Base-by-base conservation (phyloP, 352 stramenopile species). In the Halophytophthora polymorphica region DNA sequence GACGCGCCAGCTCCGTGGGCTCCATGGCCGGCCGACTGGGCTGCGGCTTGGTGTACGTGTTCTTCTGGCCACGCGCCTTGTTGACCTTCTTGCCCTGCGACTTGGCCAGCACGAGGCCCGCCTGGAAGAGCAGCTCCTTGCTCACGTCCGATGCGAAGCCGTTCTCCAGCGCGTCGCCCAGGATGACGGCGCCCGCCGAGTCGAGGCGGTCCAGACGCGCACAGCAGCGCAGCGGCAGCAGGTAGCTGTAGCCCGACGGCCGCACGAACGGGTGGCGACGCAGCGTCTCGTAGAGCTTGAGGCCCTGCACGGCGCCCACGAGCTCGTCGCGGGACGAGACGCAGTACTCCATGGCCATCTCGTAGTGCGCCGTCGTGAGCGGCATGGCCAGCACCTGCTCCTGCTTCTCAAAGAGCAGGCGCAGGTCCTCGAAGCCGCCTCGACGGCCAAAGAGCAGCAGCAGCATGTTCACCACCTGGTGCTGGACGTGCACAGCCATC, bases 201-300 rank as follows among this genome's bases (percentile, higher is more conserved):
- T 88, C 73, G 3, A 90, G 59, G 22, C 66, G 59, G 21, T 75
- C 62, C 13, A 90, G 69, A 18, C 58, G 58, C 23, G 75, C 31
- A 46, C 77, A 91, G 47, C 66, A 84, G 53, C 79, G 74, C 17
- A 93, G 64, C 11, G 79, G 83, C n/a, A 85, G 42, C 51, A 83
- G 50, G 57, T 92, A 93, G 19, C 86, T 71, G 47, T 78, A 64
- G 21, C 81, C 83, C 36, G 83, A 90, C 8, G 83, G 83, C 18
- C 85, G 80, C 49, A 93, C 66, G 50, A 90, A 90, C 13, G 54
- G 50, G 23, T 85, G 71, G 28, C 78, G 76, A 21, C 79, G 78
- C 31, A 93, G 66, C 45, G 71, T 56, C 62, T 92, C 77, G 34
- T 92, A 93, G 43, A 93, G 56, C 56, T 81, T 76, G 45, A 93